These are phyloP conservation scores for Claviceps lovelessii DNA, from an alignment of 2,329 filamentous ascomycete genomes.

Conservation along the genomic window DNA sequence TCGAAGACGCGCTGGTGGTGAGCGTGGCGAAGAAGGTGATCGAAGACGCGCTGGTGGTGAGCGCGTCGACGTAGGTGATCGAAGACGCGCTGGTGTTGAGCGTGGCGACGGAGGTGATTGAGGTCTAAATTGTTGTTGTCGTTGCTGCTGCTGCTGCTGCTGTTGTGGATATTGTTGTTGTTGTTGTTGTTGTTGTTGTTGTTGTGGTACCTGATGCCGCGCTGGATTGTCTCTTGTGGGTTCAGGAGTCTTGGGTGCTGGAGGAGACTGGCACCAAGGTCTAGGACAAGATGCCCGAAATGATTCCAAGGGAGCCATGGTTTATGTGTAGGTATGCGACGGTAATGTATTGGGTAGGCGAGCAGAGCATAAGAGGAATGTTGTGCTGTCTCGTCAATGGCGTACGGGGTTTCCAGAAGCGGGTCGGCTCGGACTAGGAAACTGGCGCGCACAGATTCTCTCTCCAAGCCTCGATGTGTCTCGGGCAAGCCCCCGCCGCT, in stretches of 20 bases:
- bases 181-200: neutral
- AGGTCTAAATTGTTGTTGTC: neutral
- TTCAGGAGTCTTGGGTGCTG: constrained; percentile 37
- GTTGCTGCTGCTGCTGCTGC: neutral
- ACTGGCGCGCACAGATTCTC: neutral
- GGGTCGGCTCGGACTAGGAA: neutral
- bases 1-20: constrained; percentile 33
- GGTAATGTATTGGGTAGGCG: neutral
- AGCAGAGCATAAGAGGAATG: neutral
- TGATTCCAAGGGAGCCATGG: constrained; percentile 33
- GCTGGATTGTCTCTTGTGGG: constrained; percentile 24
- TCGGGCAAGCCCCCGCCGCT: neutral
- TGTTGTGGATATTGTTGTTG: neutral
- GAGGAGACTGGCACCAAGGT: constrained; percentile 25
- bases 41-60: constrained; percentile 34
- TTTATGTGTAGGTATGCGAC: constrained; percentile 9
- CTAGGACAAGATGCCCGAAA: constrained; percentile 30
- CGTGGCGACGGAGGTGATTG: constrained; percentile 12
- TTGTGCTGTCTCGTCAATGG: constrained; percentile 1
- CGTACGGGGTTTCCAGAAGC: constrained; percentile 6
- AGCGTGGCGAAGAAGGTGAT: constrained; percentile 20
- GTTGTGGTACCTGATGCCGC: constrained; percentile 21
- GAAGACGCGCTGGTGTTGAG: constrained; percentile 32
- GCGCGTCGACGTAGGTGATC: constrained; percentile 21
- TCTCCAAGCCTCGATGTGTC: neutral